Percentiles rank a stretch among this genome's conserved stretches.
These are phyloP conservation scores for Boletus insuetus DNA, from an alignment of 768 basidiomycete genomes.

Conservation along the genomic window DNA sequence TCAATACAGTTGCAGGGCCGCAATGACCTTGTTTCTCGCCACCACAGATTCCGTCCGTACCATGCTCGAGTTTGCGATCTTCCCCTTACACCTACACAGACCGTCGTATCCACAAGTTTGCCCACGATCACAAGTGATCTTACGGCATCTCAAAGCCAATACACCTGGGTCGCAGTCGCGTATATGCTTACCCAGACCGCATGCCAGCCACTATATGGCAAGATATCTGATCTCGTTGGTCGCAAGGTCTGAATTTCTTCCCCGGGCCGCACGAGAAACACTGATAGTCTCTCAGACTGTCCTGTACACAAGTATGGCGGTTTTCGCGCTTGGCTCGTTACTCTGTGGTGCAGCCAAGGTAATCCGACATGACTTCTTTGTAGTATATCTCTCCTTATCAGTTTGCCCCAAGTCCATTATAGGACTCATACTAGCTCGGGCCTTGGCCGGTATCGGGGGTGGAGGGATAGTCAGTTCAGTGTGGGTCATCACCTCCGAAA, in stretches of 20 bases:
- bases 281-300: conserved; percentile 45
- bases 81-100: conserved; percentile 32
- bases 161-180: conserved; percentile 83
- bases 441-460: conserved; percentile 74
- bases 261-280: background rate
- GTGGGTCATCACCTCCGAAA: conserved; percentile 84
- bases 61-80: background rate
- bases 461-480: conserved; percentile 85
- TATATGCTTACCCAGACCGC: conserved; percentile 88
- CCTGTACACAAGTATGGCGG: conserved; percentile 66
- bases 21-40: conserved; percentile 77
- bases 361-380: conserved; percentile 17
- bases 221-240: conserved; percentile 75
- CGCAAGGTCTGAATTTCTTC: conserved; percentile 55
- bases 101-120: conserved; percentile 78
- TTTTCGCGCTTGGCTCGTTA: conserved; percentile 77
- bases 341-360: conserved; percentile 77
- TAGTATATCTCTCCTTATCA: conserved; percentile 16
- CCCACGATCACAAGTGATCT: conserved; percentile 78
- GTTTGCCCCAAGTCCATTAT: conserved; percentile 35
- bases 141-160: conserved; percentile 63
- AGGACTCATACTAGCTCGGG: conserved; percentile 68
- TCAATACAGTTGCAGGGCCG: conserved; percentile 50
- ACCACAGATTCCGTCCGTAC: conserved; percentile 77
- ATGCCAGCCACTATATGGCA: conserved; percentile 80